Evolutionary conservation across 202 grass and related monocot genomes (phyloP).

Genomic region (Cymbopogon flexuosus): DNA sequence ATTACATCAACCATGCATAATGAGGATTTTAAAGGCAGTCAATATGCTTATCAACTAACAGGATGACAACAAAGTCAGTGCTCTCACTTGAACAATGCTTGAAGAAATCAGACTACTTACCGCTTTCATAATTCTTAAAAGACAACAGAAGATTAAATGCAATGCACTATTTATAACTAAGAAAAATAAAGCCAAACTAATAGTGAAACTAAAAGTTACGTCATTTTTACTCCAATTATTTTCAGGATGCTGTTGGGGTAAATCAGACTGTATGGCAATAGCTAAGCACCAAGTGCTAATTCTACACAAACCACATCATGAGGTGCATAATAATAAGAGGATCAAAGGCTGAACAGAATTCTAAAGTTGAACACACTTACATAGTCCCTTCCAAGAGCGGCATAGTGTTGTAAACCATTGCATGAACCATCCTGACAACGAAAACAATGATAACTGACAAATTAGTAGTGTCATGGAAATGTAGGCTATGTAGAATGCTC

Average conservation of each 20-base stretch:
- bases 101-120: background rate
- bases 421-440: conserved; percentile 83
- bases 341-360: conserved; percentile 1
- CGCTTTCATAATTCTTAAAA: background rate
- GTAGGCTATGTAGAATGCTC: background rate
- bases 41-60: background rate
- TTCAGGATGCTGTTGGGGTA: background rate
- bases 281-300: conserved; percentile 2
- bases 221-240: background rate
- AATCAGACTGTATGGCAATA: conserved; percentile 16
- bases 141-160: background rate
- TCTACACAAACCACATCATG: background rate
- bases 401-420: conserved; percentile 97
- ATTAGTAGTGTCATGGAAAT: conserved; percentile 24
- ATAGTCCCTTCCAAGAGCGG: conserved; percentile 77
- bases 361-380: conserved; percentile 46
- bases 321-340: background rate
- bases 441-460: background rate
- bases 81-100: background rate
- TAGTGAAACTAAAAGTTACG: background rate
- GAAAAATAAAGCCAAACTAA: background rate
- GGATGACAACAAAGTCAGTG: background rate
- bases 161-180: conserved; percentile 6
- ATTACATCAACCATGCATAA: conserved; percentile 9
- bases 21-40: background rate